Evolutionary conservation across 2,329 filamentous ascomycete genomes (phyloP).

Genomic region (Cercospora nicotianae): DNA sequence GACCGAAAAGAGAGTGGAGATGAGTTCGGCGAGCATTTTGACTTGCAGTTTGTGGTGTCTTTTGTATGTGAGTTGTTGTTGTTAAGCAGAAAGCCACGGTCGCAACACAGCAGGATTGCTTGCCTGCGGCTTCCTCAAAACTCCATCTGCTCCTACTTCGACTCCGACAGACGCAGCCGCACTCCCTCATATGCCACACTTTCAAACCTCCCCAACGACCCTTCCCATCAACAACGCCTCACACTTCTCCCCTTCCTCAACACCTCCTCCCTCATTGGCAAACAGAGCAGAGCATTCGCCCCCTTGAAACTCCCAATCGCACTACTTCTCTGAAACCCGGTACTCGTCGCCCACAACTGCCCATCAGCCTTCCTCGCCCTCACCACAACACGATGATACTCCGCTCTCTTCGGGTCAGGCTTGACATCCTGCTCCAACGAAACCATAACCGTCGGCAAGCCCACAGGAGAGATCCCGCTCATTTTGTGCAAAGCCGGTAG

Average conservation of each 20-base stretch:
- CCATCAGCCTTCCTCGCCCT: constrained; percentile 61
- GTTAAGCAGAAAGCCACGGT: too few relatives aligned
- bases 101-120: too few relatives aligned
- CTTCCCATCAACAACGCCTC: constrained; percentile 77
- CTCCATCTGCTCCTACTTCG: too few relatives aligned
- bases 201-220: constrained; percentile 32
- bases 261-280: constrained; percentile 66
- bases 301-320: constrained; percentile 83
- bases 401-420: constrained; percentile 72
- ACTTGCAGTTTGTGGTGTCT: too few relatives aligned
- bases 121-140: too few relatives aligned
- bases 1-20: too few relatives aligned
- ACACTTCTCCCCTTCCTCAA: constrained; percentile 66
- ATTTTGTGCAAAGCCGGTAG: constrained; percentile 79
- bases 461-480: constrained; percentile 65
- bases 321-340: constrained; percentile 86
- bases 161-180: too few relatives aligned
- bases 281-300: constrained; percentile 81
- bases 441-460: constrained; percentile 72
- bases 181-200: too few relatives aligned
- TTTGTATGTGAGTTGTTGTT: too few relatives aligned
- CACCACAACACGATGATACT: constrained; percentile 87
- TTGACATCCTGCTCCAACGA: constrained; percentile 69
- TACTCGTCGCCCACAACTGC: constrained; percentile 71
- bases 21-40: too few relatives aligned